Evolutionary conservation across 2,329 filamentous ascomycete genomes (phyloP).

Genomic region (Colletotrichum salicis): DNA sequence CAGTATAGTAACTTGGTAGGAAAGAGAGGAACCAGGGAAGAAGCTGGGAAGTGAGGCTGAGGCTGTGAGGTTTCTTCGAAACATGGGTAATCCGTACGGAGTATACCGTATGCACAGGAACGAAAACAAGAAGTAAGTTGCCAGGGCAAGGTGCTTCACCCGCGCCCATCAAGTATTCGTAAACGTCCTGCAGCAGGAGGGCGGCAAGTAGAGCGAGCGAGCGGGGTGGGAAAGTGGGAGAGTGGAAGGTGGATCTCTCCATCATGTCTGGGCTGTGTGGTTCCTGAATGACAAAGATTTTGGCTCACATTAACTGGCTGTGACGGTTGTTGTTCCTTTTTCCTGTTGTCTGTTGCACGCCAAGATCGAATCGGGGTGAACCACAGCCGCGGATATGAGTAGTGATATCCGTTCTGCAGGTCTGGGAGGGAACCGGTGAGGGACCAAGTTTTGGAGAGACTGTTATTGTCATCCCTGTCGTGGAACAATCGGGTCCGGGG

Average conservation of each 20-base stretch:
- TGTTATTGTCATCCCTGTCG: neutral
- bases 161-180: neutral
- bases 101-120: no score
- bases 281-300: neutral
- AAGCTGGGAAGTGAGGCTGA: slow-evolving; percentile 17
- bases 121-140: neutral
- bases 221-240: neutral
- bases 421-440: neutral
- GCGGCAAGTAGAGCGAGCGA: neutral
- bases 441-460: neutral
- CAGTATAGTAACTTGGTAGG: neutral
- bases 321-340: slow-evolving; percentile 1
- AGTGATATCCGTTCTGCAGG: slow-evolving; percentile 23
- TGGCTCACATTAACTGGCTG: neutral
- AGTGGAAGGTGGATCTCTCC: neutral
- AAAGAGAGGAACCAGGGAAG: neutral
- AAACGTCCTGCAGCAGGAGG: neutral
- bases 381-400: slow-evolving; percentile 26
- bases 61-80: neutral
- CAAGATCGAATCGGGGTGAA: slow-evolving; percentile 26
- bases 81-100: neutral
- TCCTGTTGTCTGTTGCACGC: neutral
- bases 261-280: neutral
- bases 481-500: neutral
- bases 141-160: neutral